Evolutionary conservation across 2,329 filamentous ascomycete genomes (phyloP).

Genomic region (Sporothrix humicola): DNA sequence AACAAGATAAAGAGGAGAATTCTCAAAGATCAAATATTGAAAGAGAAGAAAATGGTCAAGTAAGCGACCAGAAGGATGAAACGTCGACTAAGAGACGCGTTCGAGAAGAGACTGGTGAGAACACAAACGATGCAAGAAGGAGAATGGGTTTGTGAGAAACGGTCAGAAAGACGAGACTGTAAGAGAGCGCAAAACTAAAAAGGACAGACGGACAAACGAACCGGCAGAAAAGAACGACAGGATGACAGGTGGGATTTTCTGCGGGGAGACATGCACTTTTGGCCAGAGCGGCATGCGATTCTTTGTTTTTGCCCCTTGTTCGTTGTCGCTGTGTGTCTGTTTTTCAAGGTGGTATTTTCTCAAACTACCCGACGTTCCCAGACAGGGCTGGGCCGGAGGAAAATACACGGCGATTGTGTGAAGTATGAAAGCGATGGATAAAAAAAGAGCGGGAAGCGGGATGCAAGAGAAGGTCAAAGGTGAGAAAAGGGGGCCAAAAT

Average conservation of each 20-base stretch:
- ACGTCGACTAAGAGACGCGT: background rate
- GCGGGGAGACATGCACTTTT: slow-evolving; percentile 5
- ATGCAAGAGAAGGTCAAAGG: background rate
- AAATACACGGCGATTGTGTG: background rate
- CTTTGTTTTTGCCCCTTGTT: background rate
- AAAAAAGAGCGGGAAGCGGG: background rate
- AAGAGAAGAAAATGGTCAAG: background rate
- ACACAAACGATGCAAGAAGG: slow-evolving; percentile 3
- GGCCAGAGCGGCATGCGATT: slow-evolving; percentile 13
- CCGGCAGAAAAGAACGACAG: background rate
- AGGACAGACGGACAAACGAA: background rate
- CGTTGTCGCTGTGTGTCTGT: background rate
- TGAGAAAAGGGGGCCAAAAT: background rate
- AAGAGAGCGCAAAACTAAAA: too few species aligned
- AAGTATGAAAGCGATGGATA: background rate
- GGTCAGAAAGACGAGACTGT: background rate
- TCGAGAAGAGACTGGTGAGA: background rate
- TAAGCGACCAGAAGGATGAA: background rate
- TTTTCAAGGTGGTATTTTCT: background rate
- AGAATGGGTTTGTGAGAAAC: background rate
- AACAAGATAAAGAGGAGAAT: background rate
- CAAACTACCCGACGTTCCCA: slow-evolving; percentile 6
- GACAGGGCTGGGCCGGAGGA: slow-evolving; percentile 20
- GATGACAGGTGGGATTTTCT: background rate
- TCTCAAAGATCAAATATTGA: background rate